A percentile compares a stretch with the other conserved stretches of the same genome.
Evolutionary conservation across 495 filamentous ascomycete species (phyloP).

Genomic region (Hypoxylon lenormandii): DNA sequence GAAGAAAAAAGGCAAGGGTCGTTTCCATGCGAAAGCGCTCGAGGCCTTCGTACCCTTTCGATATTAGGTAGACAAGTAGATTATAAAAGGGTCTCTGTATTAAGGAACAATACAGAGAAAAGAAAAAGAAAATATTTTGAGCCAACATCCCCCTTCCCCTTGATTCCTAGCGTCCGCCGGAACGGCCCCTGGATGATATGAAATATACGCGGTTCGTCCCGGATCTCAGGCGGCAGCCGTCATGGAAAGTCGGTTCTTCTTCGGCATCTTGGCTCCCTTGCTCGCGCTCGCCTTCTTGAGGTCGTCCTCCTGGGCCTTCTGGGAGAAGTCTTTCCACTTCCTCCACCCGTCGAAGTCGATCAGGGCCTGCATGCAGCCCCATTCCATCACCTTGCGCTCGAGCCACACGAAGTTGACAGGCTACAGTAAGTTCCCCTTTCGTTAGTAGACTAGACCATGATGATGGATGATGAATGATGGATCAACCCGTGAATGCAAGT

Average conservation of each 20-base stretch:
- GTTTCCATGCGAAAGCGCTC: no score
- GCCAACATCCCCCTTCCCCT: no score
- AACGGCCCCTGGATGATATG: background rate
- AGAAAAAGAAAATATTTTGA: background rate
- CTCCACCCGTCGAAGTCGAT: slow-evolving; percentile 99
- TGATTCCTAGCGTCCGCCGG: background rate
- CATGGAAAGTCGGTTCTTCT: slow-evolving; percentile 55
- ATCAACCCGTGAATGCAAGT: background rate
- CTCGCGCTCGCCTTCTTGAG: slow-evolving; percentile 49
- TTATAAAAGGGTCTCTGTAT: background rate
- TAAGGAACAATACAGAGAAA: slow-evolving; percentile 17
- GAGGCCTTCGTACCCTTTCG: slow-evolving; percentile 1
- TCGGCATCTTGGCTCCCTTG: slow-evolving; percentile 50
- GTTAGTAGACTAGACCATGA: slow-evolving; percentile 17
- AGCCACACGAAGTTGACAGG: slow-evolving; percentile 98
- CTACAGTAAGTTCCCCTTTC: slow-evolving; percentile 59
- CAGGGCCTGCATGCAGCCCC: slow-evolving; percentile 98
- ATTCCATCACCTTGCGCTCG: slow-evolving; percentile 96
- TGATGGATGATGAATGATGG: no score
- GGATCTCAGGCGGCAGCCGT: slow-evolving; percentile 42
- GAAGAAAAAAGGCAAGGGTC: no score
- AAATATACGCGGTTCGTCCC: background rate
- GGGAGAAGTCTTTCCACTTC: slow-evolving; percentile 88
- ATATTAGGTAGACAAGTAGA: background rate
- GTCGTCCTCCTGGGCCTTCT: slow-evolving; percentile 53